phyloP scores from a whole-genome alignment of 305 asterid species.

The Vinca major region DNA sequence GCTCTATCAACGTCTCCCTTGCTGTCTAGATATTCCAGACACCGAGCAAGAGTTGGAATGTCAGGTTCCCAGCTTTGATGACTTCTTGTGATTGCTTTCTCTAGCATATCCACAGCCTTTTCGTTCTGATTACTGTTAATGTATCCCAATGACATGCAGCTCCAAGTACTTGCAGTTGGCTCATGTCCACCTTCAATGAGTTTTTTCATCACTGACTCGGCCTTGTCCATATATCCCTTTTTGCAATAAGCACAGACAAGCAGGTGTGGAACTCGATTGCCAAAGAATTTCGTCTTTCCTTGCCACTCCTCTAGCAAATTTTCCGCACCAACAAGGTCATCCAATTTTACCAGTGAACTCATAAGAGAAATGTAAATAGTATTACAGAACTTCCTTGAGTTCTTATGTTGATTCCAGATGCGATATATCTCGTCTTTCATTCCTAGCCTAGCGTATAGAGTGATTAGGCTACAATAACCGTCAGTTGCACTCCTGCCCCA shows the following conservation, averaged over 20 bases:
- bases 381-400: constrained; percentile 11
- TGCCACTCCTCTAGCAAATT: constrained; percentile 28
- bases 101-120: constrained; percentile 20
- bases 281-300: constrained; percentile 12
- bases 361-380: constrained; percentile 17
- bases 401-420: constrained; percentile 20
- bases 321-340: constrained; percentile 31
- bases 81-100: constrained; percentile 5
- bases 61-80: neutral
- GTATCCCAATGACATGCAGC: constrained; percentile 24
- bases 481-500: neutral
- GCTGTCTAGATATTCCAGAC: neutral
- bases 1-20: constrained; percentile 1
- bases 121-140: constrained; percentile 11
- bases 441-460: constrained; percentile 28
- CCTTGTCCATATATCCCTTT: constrained; percentile 25
- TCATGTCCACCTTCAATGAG: constrained; percentile 15
- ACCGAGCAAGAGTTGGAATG: neutral
- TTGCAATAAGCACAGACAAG: constrained; percentile 25
- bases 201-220: constrained; percentile 17
- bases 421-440: constrained; percentile 26
- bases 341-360: constrained; percentile 24
- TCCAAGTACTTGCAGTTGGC: constrained; percentile 23
- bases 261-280: constrained; percentile 20
- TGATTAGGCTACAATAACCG: constrained; percentile 19